Conservation (phyloP, 2,329 filamentous ascomycete species). For the Bertia moriformis region DNA sequence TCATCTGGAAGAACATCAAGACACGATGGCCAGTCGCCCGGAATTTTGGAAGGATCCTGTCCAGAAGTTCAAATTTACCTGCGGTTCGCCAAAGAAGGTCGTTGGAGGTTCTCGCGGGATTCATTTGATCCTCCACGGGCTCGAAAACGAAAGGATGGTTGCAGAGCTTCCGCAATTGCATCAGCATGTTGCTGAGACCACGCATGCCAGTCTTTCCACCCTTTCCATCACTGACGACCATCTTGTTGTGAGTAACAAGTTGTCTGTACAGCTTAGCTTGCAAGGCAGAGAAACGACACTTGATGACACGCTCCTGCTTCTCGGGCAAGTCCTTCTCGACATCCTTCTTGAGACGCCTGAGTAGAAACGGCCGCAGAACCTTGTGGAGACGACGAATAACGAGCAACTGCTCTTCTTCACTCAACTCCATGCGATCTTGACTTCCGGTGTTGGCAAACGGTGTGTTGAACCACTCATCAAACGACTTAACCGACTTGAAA, state of each 20-base stretch:
- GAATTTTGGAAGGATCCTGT: constrained; percentile 87
- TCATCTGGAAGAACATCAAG: constrained; percentile 99
- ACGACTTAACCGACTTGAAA: constrained; percentile 82
- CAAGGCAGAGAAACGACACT: constrained; percentile 92
- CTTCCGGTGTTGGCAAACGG: constrained; percentile 93
- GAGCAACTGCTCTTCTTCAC: constrained; percentile 97
- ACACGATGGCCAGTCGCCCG: constrained; percentile 81
- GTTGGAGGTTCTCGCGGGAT: constrained; percentile 74
- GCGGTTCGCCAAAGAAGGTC: constrained; percentile 89
- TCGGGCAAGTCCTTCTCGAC: constrained; percentile 97
- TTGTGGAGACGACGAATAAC: constrained; percentile 98
- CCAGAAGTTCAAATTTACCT: constrained; percentile 92
- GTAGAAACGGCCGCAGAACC: constrained; percentile 88
- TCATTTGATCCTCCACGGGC: constrained; percentile 96
- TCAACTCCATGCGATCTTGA: constrained; percentile 93
- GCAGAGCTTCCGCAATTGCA: constrained; percentile 96
- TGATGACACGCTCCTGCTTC: constrained; percentile 98
- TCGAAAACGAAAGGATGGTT: constrained; percentile 99
- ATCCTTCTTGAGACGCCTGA: constrained; percentile 97
- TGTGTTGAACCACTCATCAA: constrained; percentile 99
- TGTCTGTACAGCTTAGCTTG: constrained; percentile 94
- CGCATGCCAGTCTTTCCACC: constrained; percentile 87
- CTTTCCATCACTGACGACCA: constrained; percentile 88
- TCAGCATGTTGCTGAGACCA: constrained; percentile 98
- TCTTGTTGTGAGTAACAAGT: constrained; percentile 87